Base-by-base conservation (phyloP, 306 rosid genomes). In the Quillaja saponaria region DNA sequence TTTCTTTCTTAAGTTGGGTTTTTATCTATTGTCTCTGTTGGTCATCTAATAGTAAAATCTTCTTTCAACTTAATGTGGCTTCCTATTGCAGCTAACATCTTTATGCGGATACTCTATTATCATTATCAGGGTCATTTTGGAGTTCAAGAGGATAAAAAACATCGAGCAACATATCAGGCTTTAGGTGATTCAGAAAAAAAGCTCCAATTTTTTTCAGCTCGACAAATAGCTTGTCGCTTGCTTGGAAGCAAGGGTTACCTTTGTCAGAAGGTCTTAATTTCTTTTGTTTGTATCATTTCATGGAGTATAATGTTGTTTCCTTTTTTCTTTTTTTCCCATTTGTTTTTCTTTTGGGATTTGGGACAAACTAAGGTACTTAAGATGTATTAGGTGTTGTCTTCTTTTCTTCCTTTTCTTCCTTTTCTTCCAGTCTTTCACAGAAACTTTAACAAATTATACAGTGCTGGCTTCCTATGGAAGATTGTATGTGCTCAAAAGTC, bases 381-480 rank as follows among this genome's bases (percentile, higher is more conserved):
- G n/a, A n/a, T n/a, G n/a, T n/a, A n/a, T n/a, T n/a, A n/a, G 9
- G 50, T 58, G n/a, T 18, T 11, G 15, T 17, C 13, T 34, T 1
- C 52, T 11, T 13, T 14, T 41, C 13, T 34, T 34, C 1, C 16
- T 21, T 5, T 2, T 16, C 65, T 54, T 58, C 46, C 8, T 31
- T 31, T 60, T 46, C 40, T 59, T n/a, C n/a, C n/a, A n/a, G n/a
- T 54, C 37, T 34, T 16, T 47, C 57, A 20, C 13, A 3, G 44
- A 17, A 40, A 40, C 16, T 72, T 42, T 39, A 45, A 51, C 37
- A 8, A 34, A 39, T 53, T 71, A 46, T 79, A 62, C 67, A 91
- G 98, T 91, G 98, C 41, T 91, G 98, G 98, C 96, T 91, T 54
- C 80, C 96, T 33, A 40, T 51, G 66, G 92, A 88, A 81, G 98